phyloP scores from a whole-genome alignment of 2,329 filamentous ascomycete genomes.

The Microcyclosporella mali region DNA sequence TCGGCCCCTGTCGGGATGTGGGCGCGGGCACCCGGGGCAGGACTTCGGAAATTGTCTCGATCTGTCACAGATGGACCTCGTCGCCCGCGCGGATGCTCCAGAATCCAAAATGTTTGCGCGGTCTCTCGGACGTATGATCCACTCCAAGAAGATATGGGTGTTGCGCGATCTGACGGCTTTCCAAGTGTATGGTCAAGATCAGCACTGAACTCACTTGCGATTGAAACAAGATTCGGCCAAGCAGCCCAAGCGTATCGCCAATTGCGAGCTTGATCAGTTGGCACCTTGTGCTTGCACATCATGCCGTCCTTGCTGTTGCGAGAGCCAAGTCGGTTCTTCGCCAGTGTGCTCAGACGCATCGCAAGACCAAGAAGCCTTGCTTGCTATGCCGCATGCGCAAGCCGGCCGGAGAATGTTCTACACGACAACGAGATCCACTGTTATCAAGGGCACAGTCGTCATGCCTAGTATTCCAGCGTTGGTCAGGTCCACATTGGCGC shows the following conservation, averaged over 20 bases:
- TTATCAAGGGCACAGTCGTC: too few species aligned
- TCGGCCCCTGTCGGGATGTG: not conserved
- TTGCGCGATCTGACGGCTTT: too few species aligned
- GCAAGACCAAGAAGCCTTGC: not conserved
- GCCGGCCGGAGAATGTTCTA: too few species aligned
- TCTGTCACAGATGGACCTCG: not conserved
- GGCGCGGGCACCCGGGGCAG: not conserved
- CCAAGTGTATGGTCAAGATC: not conserved
- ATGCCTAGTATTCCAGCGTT: too few species aligned
- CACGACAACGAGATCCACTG: too few species aligned
- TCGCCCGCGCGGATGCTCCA: too few species aligned
- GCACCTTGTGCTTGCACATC: too few species aligned
- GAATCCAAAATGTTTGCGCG: too few species aligned
- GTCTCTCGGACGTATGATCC: too few species aligned
- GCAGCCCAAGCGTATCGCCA: not conserved
- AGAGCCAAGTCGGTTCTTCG: not conserved
- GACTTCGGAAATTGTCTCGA: not conserved
- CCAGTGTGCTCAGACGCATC: not conserved
- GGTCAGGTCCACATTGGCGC: not conserved
- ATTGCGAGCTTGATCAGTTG: not conserved
- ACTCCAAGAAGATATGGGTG: too few species aligned
- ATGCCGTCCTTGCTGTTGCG: not conserved
- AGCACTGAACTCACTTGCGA: not conserved
- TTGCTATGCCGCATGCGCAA: not conserved
- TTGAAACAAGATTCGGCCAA: conserved; percentile 3